Base-by-base conservation (phyloP, 2,329 filamentous ascomycete species). In the Ceratocystiopsis sp. region DNA sequence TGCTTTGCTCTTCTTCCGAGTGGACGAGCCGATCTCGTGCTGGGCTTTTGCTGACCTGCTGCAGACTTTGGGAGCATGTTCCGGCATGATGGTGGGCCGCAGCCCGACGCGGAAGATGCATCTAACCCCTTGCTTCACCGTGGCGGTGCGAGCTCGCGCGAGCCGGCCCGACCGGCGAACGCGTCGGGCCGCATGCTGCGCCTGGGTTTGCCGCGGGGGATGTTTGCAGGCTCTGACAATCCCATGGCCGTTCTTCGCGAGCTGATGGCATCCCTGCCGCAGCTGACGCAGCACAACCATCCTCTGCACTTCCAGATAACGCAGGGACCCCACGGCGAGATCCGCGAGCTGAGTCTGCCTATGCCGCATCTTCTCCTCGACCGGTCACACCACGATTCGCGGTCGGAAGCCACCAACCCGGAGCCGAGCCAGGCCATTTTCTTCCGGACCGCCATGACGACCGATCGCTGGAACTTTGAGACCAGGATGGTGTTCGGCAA, bases 391-490 rank as follows among this genome's bases (percentile, higher is more conserved):
- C 25, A 29, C 5, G 25, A 29, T 29, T 29, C 60, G 35, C 67
- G 71, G 19, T 64, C 69, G 13, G 69, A 72, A 18, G 52, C 2
- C 12, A 36, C 60, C 35, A 58, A 64, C 49, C 61, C 70, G 53
- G 80, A 84, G 45, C 80, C 80, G 13, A 67, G 74, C n/a, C 79
- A 82, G 51, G 80, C 84, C 13, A 78, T 87, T 21, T 66, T 76
- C 3, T 96, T 96, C 57, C 64, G 69, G 17, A 69, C 84, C 10
- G 73, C 76, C 35, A 68, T 74, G 10, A 96, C 91, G 1, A 66
- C 71, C 44, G 69, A 72, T 42, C 79, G 91, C 48, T 98, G 93
- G 80, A 75, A 83, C 55, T 85, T 95, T 55, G 93, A 96, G 59
- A 80, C 86, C 10, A 78, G 80, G 49, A 78, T 98, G 58, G 69